Base-by-base conservation (phyloP, 495 filamentous ascomycete species). In the Penicillium cosmopolitanum region DNA sequence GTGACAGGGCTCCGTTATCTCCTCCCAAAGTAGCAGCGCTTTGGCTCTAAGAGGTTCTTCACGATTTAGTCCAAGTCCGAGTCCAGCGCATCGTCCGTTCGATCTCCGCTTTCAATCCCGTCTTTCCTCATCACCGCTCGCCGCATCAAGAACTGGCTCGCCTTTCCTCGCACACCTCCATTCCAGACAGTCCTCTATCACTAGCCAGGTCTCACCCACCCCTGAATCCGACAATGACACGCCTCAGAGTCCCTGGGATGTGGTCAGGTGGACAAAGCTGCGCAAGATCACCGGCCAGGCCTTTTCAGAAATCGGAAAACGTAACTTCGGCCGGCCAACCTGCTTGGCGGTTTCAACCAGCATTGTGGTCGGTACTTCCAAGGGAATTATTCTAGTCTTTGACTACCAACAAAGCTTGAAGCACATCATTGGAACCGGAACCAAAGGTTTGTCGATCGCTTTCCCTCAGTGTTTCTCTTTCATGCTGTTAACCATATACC, bases 371-470 rank as follows among this genome's bases (percentile, higher is more conserved):
- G 95, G 95, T 18, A 98, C 95, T 9, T 89, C 91, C 9, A 98
- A 96, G 73, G 95, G 95, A 18, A 89, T 96, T 67, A 89, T 97
- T 43, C 77, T 99, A 68, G 85, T 96, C 46, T 98, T 98, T 77
- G 96, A 99, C 74, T 98, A 97, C 73, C 89, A 94, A 69, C 95
- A 99, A 73, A 96, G 86, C 63, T 77, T 98, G 56, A 96, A 96
- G 76, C 85, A 88, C 62, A 94, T 97, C 53, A 90, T 99, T 66
- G 95, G 95, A 13, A 87, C 87, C n/a, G 92, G 93, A 40, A 97
- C 94, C 19, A 96, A 94, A 84, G 93, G 92, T 67, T 55, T 25
- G 67, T 63, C 16, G 42, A 57, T 3, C 0, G 28, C 28, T 31
- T 31, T 9, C 23, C 19, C 42, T 34, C 12, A n/a, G 9, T 40